Percentiles rank a stretch among this genome's conserved stretches.
These are phyloP conservation scores for Xylaria sp. DNA, from an alignment of 2,329 filamentous ascomycete genomes.

Conservation along the genomic window DNA sequence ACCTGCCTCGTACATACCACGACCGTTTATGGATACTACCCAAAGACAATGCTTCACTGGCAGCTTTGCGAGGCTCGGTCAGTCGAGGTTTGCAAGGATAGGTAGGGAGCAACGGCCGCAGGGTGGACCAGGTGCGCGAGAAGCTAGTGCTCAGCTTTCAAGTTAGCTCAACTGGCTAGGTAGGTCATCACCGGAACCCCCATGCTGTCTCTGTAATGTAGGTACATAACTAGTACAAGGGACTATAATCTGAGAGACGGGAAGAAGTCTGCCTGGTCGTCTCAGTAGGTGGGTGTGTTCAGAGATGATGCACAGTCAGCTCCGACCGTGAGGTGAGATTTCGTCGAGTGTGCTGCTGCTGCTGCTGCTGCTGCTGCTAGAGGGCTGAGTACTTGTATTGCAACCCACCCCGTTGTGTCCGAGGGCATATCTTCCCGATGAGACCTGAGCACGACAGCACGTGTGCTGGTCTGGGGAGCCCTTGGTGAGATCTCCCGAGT, in stretches of 20 bases:
- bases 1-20: no score
- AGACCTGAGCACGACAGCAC: not conserved
- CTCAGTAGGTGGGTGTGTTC: not conserved
- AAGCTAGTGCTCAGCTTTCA: not conserved
- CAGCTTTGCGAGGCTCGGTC: not conserved
- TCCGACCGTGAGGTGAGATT: not conserved
- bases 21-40: not conserved
- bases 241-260: no score
- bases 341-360: not conserved
- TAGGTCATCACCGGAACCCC: no score
- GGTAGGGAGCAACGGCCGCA: not conserved
- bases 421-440: not conserved
- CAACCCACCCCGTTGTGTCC: no score
- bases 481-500: not conserved
- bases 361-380: no score
- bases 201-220: no score
- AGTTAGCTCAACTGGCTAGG: not conserved
- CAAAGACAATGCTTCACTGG: not conserved
- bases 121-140: not conserved
- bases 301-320: not conserved
- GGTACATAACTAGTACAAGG: no score
- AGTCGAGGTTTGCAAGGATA: not conserved
- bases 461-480: not conserved
- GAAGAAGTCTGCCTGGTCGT: no score
- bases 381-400: no score